These are phyloP conservation scores for Fusarium equiseti DNA, from an alignment of 2,329 filamentous ascomycete species.

Conservation along the genomic window DNA sequence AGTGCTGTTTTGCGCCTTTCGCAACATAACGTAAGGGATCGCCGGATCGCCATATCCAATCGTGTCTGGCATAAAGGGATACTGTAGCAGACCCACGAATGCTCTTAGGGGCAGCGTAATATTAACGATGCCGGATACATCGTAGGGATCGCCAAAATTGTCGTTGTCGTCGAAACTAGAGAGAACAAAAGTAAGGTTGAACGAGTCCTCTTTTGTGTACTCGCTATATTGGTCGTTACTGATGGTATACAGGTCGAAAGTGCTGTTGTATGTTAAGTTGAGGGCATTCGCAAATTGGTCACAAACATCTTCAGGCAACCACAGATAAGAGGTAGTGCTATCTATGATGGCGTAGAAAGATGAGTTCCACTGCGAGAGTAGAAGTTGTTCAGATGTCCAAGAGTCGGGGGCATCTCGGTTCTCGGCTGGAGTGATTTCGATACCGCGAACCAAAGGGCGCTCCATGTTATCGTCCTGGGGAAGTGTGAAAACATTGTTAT, in stretches of 20 bases:
- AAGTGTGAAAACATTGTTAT: slow-evolving; percentile 71
- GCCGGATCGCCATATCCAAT: slow-evolving; percentile 60
- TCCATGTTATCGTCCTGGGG: slow-evolving; percentile 67
- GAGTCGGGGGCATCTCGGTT: slow-evolving; percentile 47
- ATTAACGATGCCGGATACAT: slow-evolving; percentile 66
- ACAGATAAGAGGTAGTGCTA: slow-evolving; percentile 73
- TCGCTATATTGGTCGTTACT: slow-evolving; percentile 65
- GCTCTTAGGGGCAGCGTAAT: slow-evolving; percentile 65
- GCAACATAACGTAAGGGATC: slow-evolving; percentile 75
- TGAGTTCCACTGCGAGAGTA: slow-evolving; percentile 60
- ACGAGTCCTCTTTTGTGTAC: slow-evolving; percentile 58
- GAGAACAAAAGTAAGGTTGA: slow-evolving; percentile 69
- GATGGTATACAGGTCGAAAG: slow-evolving; percentile 73
- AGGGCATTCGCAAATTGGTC: slow-evolving; percentile 73
- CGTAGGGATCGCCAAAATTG: slow-evolving; percentile 62
- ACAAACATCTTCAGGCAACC: slow-evolving; percentile 71
- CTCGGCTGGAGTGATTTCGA: slow-evolving; percentile 56
- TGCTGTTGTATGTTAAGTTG: slow-evolving; percentile 73
- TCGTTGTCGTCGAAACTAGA: slow-evolving; percentile 67
- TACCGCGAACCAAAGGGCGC: slow-evolving; percentile 70
- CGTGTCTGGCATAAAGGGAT: slow-evolving; percentile 59
- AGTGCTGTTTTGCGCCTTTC: slow-evolving; percentile 63
- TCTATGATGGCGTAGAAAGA: slow-evolving; percentile 69
- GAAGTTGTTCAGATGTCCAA: slow-evolving; percentile 56
- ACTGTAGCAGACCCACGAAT: slow-evolving; percentile 63